Evolutionary conservation across 1,284 basidiomycete species (phyloP).

Genomic region (Omphalotus olearius): DNA sequence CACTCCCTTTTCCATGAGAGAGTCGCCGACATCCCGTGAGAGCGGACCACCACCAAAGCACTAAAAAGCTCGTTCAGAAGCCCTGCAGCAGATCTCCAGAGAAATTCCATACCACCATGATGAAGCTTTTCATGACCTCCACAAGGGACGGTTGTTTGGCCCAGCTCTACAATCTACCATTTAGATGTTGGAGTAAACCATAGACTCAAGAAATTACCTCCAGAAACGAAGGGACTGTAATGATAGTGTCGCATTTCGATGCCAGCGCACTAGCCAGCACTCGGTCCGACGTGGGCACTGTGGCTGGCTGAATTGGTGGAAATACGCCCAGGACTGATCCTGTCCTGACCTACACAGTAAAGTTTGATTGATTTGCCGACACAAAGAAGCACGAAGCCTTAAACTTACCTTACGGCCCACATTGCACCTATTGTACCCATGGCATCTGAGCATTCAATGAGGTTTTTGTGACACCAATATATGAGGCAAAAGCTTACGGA

Average conservation of each 20-base stretch:
- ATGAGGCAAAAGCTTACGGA: slow-evolving; percentile 15
- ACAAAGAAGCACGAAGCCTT: neutral
- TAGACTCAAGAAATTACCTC: slow-evolving; percentile 14
- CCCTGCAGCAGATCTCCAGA: neutral
- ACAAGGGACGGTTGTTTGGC: slow-evolving; percentile 14
- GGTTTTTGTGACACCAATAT: slow-evolving; percentile 7
- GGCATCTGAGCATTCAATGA: slow-evolving; percentile 1
- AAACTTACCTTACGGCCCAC: neutral
- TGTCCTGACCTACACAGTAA: slow-evolving; percentile 7
- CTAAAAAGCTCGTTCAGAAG: neutral
- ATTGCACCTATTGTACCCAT: neutral
- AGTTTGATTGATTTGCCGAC: neutral
- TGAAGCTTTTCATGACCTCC: slow-evolving; percentile 4
- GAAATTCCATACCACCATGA: neutral
- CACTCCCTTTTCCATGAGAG: neutral
- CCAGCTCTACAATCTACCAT: slow-evolving; percentile 15
- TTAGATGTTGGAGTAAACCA: too few relatives aligned
- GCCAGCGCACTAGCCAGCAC: slow-evolving; percentile 13
- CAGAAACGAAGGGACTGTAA: slow-evolving; percentile 16
- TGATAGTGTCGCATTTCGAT: slow-evolving; percentile 7
- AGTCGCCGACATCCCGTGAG: neutral
- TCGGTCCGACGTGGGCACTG: slow-evolving; percentile 14
- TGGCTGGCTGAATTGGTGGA: slow-evolving; percentile 8
- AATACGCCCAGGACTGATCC: slow-evolving; percentile 13
- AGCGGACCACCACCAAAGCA: neutral